Evolutionary conservation across 2,329 filamentous ascomycete species (phyloP).

Genomic region (Canariomyces notabilis): DNA sequence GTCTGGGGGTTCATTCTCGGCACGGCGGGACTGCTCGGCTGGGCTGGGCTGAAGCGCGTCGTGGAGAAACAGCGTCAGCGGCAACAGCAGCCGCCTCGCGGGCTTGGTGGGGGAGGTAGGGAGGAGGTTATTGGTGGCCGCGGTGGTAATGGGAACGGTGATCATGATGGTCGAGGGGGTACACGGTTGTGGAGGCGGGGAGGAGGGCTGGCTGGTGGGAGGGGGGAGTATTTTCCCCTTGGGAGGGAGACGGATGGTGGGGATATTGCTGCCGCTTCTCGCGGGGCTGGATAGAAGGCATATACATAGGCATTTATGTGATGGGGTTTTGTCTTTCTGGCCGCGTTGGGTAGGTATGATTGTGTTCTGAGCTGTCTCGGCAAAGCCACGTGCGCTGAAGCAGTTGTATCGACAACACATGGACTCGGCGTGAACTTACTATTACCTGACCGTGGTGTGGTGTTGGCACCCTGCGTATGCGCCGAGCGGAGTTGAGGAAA

Average conservation of each 20-base stretch:
- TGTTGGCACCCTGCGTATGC: not conserved
- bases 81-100: not conserved
- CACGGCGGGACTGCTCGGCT: constrained; percentile 54
- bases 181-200: not conserved
- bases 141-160: not conserved
- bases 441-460: not conserved
- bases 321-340: not conserved
- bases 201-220: not conserved
- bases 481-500: not conserved
- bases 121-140: not conserved
- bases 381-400: too few species aligned
- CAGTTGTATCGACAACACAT: too few species aligned
- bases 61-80: not conserved
- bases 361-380: too few species aligned
- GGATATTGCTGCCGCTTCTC: not conserved
- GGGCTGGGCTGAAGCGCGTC: constrained; percentile 50
- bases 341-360: too few species aligned
- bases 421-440: too few species aligned
- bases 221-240: constrained; percentile 9
- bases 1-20: constrained; percentile 60
- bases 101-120: not conserved
- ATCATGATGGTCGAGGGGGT: too few species aligned
- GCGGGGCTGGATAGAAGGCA: constrained; percentile 1
- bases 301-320: not conserved
- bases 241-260: constrained; percentile 2